phyloP scores from a whole-genome alignment of 148 eudicot species.

The Vaccinium vitisidaea region DNA sequence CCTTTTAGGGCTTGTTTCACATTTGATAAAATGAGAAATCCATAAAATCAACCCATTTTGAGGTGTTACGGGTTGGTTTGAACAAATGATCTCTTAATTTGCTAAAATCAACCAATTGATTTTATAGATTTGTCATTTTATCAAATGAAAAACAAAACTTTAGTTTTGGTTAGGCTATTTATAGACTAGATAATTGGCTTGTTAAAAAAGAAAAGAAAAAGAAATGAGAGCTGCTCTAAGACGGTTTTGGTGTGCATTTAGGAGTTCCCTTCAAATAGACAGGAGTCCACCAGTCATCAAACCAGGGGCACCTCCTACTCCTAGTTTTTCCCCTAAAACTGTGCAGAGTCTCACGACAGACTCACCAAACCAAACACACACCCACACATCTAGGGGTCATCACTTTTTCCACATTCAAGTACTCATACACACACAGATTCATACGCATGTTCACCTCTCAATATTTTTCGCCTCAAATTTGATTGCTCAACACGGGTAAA shows the following conservation, averaged over 20 bases:
- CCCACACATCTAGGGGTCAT: background rate
- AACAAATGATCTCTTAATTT: no score
- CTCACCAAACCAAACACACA: background rate
- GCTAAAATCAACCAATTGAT: no score
- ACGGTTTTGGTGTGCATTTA: background rate
- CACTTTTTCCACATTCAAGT: background rate
- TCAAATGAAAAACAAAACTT: no score
- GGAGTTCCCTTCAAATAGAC: background rate
- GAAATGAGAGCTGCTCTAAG: background rate
- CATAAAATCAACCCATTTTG: no score
- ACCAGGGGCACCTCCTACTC: background rate
- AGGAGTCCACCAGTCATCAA: background rate
- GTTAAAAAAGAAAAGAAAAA: no score
- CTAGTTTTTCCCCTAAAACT: background rate
- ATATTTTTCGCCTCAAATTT: background rate
- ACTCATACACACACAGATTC: background rate
- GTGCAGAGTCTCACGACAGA: background rate
- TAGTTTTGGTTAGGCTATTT: no score
- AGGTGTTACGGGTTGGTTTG: no score
- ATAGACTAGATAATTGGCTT: no score
- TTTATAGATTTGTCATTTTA: no score
- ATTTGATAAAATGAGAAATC: no score
- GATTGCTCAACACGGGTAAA: slow-evolving; percentile 7
- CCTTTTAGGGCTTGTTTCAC: no score
- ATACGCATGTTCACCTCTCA: background rate